Base-by-base conservation (phyloP, 2,329 filamentous ascomycete genomes). In the Calonectria naviculata region DNA sequence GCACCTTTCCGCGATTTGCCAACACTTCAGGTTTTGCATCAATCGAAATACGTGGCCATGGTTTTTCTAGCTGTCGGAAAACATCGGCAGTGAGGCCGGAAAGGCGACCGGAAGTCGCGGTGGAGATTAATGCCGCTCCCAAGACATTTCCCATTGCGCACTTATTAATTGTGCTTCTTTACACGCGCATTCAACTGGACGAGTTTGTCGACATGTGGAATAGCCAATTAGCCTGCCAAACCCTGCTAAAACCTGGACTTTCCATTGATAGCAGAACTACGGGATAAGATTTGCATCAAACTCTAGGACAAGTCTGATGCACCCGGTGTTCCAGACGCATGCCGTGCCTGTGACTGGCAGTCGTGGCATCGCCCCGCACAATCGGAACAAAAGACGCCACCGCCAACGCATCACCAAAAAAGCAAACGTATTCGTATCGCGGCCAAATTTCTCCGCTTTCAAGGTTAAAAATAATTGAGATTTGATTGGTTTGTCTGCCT, bases 91-190 rank as follows among this genome's bases (percentile, higher is more conserved):
- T 26, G 31, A 38, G 34, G 34, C 52, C 19, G 7, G 34, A 38
- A 38, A 38, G 2, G 21, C 21, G 21, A 58, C 52, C 21, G 3
- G 34, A n/a, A 24, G 52, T 21, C n/a, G 52, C 19, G 8, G 52
- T 56, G 52, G 52, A 38, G 52, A 38, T 58, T 58, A 58, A 58
- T 58, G 52, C 52, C 52, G 52, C 52, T 31, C 12, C 17, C 52
- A 19, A 24, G 31, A 7, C 13, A 15, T 24, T 12, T n/a, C n/a
- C n/a, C n/a, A 52, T 52, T 9, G 1, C 49, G 21, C 52, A 38
- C n/a, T n/a, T n/a, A n/a, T n/a, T n/a, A n/a, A n/a, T n/a, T n/a
- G n/a, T n/a, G n/a, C n/a, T n/a, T n/a, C n/a, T n/a, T n/a, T n/a
- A n/a, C n/a, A n/a, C n/a, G n/a, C n/a, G n/a, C n/a, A n/a, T n/a